These are phyloP conservation scores for Starmerella kuoi DNA, from an alignment of 805 yeast genomes.

Conservation along the genomic window DNA sequence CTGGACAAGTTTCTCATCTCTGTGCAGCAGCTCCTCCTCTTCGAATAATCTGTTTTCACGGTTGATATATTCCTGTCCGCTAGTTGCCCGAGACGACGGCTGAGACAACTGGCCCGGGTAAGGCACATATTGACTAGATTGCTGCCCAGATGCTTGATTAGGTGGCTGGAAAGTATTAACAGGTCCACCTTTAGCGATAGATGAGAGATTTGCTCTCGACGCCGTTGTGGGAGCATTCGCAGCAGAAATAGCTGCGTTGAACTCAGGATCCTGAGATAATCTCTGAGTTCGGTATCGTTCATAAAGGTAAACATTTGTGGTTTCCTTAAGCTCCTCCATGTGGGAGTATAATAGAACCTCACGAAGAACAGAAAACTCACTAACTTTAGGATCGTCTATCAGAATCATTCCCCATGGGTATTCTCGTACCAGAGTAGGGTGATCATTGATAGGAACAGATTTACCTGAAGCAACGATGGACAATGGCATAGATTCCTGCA, in stretches of 20 bases:
- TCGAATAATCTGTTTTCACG: conserved; percentile 82
- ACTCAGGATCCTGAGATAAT: conserved; percentile 43
- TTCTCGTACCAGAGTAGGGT: conserved; percentile 35
- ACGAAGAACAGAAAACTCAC: conserved; percentile 70
- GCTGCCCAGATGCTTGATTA: background rate
- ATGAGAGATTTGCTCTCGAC: conserved; percentile 17
- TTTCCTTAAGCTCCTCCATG: conserved; percentile 75
- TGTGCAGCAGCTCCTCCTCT: conserved; percentile 78
- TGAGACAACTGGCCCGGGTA: conserved; percentile 1
- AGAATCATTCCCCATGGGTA: conserved; percentile 52
- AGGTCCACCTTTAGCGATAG: conserved; percentile 2
- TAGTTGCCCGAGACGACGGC: conserved; percentile 2
- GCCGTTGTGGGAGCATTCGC: conserved; percentile 19
- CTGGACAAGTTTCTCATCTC: conserved; percentile 81
- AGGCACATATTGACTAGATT: background rate
- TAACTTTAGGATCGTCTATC: conserved; percentile 59
- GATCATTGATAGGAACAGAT: conserved; percentile 28
- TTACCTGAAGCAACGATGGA: conserved; percentile 42
- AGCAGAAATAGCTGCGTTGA: conserved; percentile 20
- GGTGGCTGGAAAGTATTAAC: background rate
- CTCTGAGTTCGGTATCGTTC: conserved; percentile 86
- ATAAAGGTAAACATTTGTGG: conserved; percentile 74
- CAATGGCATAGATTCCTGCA: conserved; percentile 54
- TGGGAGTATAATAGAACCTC: conserved; percentile 73
- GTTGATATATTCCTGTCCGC: conserved; percentile 37